phyloP scores from a whole-genome alignment of 2,329 filamentous ascomycete species.

The Penicillium concentricum region DNA sequence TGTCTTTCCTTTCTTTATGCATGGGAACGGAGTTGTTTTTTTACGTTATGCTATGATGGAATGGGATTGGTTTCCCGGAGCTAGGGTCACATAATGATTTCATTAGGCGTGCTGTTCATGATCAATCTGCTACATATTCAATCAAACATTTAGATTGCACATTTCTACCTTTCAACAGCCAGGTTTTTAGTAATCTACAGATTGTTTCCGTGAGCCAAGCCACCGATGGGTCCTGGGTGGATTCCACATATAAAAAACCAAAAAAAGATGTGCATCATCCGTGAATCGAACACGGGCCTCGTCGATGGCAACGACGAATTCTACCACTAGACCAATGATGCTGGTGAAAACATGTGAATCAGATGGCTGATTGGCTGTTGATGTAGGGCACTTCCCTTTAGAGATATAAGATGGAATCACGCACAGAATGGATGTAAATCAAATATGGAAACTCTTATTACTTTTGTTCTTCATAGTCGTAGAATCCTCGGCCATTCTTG shows the following conservation, averaged over 20 bases:
- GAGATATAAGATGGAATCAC: neutral
- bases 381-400: accelerated
- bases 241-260: neutral
- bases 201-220: neutral
- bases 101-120: neutral
- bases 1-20: neutral
- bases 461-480: constrained; percentile 24
- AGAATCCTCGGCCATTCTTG: constrained; percentile 37
- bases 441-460: neutral
- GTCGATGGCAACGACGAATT: constrained; percentile 49
- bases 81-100: neutral
- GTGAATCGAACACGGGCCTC: constrained; percentile 50
- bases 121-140: neutral
- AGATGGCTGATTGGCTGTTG: constrained; percentile 6
- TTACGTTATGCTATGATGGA: neutral
- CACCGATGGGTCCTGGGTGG: neutral
- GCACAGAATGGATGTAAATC: neutral
- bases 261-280: constrained; percentile 32
- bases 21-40: neutral
- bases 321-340: constrained; percentile 49
- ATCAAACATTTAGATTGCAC: neutral
- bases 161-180: neutral
- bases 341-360: constrained; percentile 8
- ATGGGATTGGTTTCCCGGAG: neutral
- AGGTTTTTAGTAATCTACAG: neutral